These are phyloP conservation scores for Calonectria naviculata DNA, from an alignment of 2,329 filamentous ascomycete species.

Conservation along the genomic window DNA sequence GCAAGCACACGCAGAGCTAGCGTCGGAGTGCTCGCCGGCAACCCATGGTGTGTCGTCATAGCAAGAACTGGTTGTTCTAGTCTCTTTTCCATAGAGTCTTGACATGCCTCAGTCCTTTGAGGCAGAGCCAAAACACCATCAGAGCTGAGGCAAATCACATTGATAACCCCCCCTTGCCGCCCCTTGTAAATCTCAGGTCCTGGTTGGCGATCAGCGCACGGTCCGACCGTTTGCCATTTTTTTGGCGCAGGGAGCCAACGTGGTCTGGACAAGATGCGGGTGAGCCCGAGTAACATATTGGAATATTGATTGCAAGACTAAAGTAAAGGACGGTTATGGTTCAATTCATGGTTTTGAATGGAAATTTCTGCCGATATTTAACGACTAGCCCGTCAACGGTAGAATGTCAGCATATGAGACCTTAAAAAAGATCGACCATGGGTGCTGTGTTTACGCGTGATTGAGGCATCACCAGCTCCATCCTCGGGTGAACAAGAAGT, in stretches of 20 bases:
- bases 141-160: neutral
- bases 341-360: too few relatives aligned
- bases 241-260: neutral
- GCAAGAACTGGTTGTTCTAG: constrained; percentile 17
- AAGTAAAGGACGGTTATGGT: too few relatives aligned
- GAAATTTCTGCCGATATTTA: too few relatives aligned
- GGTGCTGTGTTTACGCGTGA: neutral
- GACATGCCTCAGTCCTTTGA: neutral
- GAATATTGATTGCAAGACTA: too few relatives aligned
- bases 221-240: neutral
- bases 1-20: too few relatives aligned
- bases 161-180: neutral
- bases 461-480: neutral
- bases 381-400: neutral
- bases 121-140: neutral
- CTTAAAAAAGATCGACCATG: neutral
- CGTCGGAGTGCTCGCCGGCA: too few relatives aligned
- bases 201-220: neutral
- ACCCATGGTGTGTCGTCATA: too few relatives aligned
- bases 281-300: neutral
- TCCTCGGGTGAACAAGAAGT: neutral
- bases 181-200: neutral
- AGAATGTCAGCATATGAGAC: too few relatives aligned
- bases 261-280: neutral
- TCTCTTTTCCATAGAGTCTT: neutral